Base-by-base conservation (phyloP, 2,329 filamentous ascomycete genomes). In the Fusarium tanahbumbuense region DNA sequence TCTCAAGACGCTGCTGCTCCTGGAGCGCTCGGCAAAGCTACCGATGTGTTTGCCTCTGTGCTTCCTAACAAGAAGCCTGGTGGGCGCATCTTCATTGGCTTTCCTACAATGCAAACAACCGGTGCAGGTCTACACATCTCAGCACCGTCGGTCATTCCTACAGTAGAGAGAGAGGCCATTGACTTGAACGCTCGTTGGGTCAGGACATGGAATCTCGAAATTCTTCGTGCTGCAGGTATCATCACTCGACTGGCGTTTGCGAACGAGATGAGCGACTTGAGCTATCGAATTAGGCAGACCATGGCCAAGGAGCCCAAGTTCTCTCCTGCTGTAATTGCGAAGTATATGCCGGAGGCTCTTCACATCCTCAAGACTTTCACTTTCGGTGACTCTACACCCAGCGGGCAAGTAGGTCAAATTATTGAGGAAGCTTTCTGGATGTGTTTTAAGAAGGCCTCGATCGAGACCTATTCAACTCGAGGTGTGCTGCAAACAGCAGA, bases 391-490 rank as follows among this genome's bases (percentile, higher is more conserved):
- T 98, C 96, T 2, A 98, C 97, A 1, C 96, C 96, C 2, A 97
- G 92, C 67, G 87, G 87, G 1, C 87, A 92, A 64, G 92, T 98
- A 22, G 93, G 94, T 0, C 89, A 93, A 76, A 91, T 93, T 66
- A 93, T 99, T 56, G 94, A 98, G 76, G 93, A 98, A 80, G 93
- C 94, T 0, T 99, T 99, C 78, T 99, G 96, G 96, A 97, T 90
- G 37, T 94, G 93, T 68, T 96, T 92, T 76, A 91, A 89, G 77
- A 91, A 91, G 68, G 89, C 93, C 4, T 91, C 89, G 0, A 93
- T 98, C 60, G 94, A 98, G 75, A 87, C 98, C 9, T 90, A 97
- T 70, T 98, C 94, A 3, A 97, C 92, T 22, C 89, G 91, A 62
- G 97, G 97, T 59, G 90, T 99, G 9, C 84, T 98, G 56, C 89